A percentile compares a stretch with the other conserved stretches of the same genome.
These are phyloP conservation scores for Rhizopogon rudus DNA, from an alignment of 768 basidiomycete genomes.

Conservation along the genomic window DNA sequence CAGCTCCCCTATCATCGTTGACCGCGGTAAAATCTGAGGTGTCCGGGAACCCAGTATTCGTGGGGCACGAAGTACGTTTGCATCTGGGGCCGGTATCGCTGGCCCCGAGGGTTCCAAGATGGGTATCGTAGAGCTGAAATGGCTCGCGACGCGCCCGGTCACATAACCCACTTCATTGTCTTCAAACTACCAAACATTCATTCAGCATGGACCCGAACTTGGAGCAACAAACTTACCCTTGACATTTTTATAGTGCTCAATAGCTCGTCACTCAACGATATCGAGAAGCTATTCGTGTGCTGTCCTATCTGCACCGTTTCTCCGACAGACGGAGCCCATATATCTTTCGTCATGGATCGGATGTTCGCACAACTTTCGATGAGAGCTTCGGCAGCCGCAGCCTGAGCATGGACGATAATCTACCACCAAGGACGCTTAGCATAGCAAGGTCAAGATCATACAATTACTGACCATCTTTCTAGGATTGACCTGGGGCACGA, in stretches of 20 bases:
- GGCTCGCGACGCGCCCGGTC: constrained; percentile 79
- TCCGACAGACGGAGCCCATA: constrained; percentile 72
- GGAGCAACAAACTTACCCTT: constrained; percentile 41
- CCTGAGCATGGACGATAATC: constrained; percentile 85
- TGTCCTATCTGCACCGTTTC: constrained; percentile 90
- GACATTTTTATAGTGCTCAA: constrained; percentile 80
- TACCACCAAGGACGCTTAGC: constrained; percentile 23
- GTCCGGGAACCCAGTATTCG: constrained; percentile 64
- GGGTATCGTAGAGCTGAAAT: constrained; percentile 85
- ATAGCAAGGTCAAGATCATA: not conserved
- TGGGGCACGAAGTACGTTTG: constrained; percentile 22
- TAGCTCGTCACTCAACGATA: constrained; percentile 88
- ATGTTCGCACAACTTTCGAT: constrained; percentile 79
- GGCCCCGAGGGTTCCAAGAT: constrained; percentile 68
- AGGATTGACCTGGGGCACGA: constrained; percentile 94
- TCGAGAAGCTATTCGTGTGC: constrained; percentile 90
- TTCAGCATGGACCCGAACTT: not conserved
- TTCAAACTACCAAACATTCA: constrained; percentile 63
- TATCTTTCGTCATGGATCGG: constrained; percentile 88
- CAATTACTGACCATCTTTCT: constrained; percentile 74
- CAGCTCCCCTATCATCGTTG: constrained; percentile 96
- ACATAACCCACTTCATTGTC: constrained; percentile 96
- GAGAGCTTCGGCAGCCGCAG: constrained; percentile 62
- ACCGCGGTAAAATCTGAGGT: constrained; percentile 66
- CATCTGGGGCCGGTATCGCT: constrained; percentile 19